Percentiles rank a stretch among this genome's conserved stretches.
phyloP scores from a whole-genome alignment of 2,329 filamentous ascomycete genomes.

The Talaromyces islandicus region DNA sequence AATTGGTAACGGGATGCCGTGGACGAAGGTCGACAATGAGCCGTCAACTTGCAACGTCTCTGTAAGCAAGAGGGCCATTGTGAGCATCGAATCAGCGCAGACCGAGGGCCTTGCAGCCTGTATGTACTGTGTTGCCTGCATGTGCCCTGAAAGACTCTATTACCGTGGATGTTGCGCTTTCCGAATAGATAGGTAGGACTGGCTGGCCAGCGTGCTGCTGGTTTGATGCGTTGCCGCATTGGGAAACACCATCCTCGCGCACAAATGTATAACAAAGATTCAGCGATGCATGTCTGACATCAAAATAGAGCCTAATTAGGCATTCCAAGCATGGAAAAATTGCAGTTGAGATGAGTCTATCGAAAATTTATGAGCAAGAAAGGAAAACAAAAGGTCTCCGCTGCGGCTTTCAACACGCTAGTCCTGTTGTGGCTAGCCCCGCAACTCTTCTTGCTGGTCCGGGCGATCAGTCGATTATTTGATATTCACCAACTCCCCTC shows the following conservation, averaged over 20 bases:
- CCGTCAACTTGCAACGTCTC: background rate
- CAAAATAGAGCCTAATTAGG: background rate
- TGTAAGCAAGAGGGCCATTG: background rate
- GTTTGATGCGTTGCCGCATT: slow-evolving; percentile 7
- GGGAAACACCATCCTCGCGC: slow-evolving; percentile 5
- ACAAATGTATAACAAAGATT: background rate
- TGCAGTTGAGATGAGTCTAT: background rate
- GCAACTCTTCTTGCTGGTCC: background rate
- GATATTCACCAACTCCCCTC: background rate
- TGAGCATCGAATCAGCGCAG: background rate
- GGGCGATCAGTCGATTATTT: background rate
- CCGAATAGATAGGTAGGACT: slow-evolving; percentile 3
- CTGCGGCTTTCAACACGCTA: background rate
- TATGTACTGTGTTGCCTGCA: background rate
- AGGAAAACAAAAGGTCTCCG: background rate
- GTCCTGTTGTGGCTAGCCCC: slow-evolving; percentile 1
- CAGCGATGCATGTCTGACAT: background rate
- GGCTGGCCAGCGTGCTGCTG: slow-evolving; percentile 5
- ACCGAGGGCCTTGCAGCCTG: background rate
- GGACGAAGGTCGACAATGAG: background rate
- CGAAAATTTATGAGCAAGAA: background rate
- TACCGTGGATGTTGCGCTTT: slow-evolving; percentile 1
- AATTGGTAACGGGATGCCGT: background rate
- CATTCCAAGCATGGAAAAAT: background rate
- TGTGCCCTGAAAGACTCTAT: background rate